Evolutionary conservation across 1,284 basidiomycete species (phyloP).

Genomic region (Ganoderma resinaceum): DNA sequence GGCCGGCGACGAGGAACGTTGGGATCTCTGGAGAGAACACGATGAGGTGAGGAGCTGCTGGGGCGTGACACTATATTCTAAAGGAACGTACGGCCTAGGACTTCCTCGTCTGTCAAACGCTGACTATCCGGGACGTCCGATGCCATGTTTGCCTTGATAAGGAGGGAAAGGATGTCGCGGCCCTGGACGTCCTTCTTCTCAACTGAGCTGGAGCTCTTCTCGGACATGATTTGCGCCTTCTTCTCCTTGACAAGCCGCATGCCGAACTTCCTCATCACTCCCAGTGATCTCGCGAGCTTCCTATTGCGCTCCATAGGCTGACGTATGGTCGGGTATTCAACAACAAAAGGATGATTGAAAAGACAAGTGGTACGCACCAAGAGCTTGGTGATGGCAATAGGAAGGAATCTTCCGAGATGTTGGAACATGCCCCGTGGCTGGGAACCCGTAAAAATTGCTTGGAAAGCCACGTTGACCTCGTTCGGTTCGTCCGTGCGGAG

Average conservation of each 20-base stretch:
- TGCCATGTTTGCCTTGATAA: constrained; percentile 58
- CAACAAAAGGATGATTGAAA: not conserved
- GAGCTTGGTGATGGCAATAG: constrained; percentile 14
- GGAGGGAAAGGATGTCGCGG: constrained; percentile 42
- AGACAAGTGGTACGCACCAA: not conserved
- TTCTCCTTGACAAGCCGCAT: constrained; percentile 31
- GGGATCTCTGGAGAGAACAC: constrained; percentile 7
- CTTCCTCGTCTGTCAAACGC: constrained; percentile 59
- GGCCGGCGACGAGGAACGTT: constrained; percentile 38
- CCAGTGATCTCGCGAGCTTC: constrained; percentile 34
- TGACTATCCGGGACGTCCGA: constrained; percentile 50
- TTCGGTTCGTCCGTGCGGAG: constrained; percentile 41
- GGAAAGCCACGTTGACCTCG: constrained; percentile 51
- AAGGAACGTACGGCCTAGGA: constrained; percentile 55
- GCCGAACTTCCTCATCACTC: constrained; percentile 45
- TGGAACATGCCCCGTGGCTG: not conserved
- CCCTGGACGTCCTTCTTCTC: constrained; percentile 35
- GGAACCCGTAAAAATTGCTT: constrained; percentile 26
- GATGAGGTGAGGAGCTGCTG: not conserved
- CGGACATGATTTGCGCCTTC: constrained; percentile 31
- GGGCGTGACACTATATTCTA: not conserved
- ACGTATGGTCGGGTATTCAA: not conserved
- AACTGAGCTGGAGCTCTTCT: constrained; percentile 28
- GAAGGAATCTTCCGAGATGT: constrained; percentile 11
- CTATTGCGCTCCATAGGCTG: constrained; percentile 40